phyloP scores from a whole-genome alignment of 108 stramenopile genomes.

The Cyclotella atomus region DNA sequence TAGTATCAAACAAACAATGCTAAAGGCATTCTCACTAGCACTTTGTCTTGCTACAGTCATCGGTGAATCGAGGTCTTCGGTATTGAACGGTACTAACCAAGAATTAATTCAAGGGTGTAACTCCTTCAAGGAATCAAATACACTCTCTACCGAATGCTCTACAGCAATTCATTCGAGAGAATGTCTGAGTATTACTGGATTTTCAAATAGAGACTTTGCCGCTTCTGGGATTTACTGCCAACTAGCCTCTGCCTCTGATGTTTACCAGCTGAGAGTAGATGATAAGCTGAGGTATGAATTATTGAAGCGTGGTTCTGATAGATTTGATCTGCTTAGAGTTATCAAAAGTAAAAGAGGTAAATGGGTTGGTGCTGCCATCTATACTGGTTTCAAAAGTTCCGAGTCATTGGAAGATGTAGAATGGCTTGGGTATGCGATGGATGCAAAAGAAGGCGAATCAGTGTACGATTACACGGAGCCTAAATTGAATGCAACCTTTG shows the following conservation, averaged over 20 bases:
- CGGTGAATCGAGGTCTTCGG: neutral
- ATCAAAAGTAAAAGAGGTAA: neutral
- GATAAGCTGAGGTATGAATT: neutral
- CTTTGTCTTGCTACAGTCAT: neutral
- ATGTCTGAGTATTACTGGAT: neutral
- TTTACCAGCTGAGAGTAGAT: neutral
- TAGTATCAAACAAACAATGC: too few species aligned
- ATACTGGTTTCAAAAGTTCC: neutral
- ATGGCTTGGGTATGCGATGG: neutral
- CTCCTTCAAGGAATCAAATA: neutral
- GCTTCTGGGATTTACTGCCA: slow-evolving; percentile 6
- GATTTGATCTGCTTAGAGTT: neutral
- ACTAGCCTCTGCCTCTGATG: neutral
- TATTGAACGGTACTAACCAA: neutral
- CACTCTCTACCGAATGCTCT: neutral
- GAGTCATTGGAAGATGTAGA: neutral
- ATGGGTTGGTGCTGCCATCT: neutral
- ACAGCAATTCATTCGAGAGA: neutral
- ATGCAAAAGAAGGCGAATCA: neutral
- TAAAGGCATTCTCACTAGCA: too few species aligned
- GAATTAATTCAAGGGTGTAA: neutral
- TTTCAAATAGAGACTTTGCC: neutral
- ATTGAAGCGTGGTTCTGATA: neutral
- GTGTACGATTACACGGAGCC: neutral
- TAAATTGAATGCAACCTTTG: neutral